Conservation (phyloP, 1,284 basidiomycete genomes). For the Amylostereum chailletii region DNA sequence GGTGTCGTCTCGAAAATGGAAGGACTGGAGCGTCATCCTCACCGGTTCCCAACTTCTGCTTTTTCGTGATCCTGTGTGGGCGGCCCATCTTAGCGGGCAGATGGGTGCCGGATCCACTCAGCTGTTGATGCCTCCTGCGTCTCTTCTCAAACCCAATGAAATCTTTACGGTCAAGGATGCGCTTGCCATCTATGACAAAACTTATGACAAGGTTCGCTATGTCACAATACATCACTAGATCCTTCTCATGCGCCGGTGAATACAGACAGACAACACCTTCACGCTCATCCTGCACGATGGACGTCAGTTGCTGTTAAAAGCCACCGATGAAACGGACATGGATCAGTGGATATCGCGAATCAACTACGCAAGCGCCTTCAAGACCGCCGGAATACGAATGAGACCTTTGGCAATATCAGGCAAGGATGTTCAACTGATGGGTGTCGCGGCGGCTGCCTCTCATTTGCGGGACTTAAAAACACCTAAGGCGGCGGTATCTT, state of each 20-base stretch:
- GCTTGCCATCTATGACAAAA: slow-evolving; percentile 73
- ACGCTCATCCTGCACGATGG: slow-evolving; percentile 72
- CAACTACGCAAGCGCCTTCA: slow-evolving; percentile 94
- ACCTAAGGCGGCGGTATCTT: slow-evolving; percentile 17
- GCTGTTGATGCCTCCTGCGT: slow-evolving; percentile 39
- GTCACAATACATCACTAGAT: background rate
- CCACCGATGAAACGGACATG: slow-evolving; percentile 66
- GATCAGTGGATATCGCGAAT: slow-evolving; percentile 90
- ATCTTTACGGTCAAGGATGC: slow-evolving; percentile 73
- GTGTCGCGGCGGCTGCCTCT: slow-evolving; percentile 76
- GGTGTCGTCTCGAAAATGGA: slow-evolving; percentile 80
- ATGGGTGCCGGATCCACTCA: slow-evolving; percentile 30
- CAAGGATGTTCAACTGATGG: slow-evolving; percentile 67
- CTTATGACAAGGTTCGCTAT: slow-evolving; percentile 59
- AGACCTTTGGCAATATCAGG: slow-evolving; percentile 63
- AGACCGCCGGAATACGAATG: slow-evolving; percentile 79
- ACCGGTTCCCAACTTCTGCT: slow-evolving; percentile 89
- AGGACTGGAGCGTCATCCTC: slow-evolving; percentile 76
- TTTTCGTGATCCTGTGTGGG: slow-evolving; percentile 80
- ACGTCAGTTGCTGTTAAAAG: slow-evolving; percentile 78
- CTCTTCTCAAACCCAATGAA: slow-evolving; percentile 81
- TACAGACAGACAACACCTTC: slow-evolving; percentile 66
- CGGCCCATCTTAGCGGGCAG: slow-evolving; percentile 47
- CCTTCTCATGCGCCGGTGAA: slow-evolving; percentile 8
- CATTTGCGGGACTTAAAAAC: slow-evolving; percentile 61